Conservation (phyloP, 805 yeast genomes). For the Starmerella potacharoeniae region DNA sequence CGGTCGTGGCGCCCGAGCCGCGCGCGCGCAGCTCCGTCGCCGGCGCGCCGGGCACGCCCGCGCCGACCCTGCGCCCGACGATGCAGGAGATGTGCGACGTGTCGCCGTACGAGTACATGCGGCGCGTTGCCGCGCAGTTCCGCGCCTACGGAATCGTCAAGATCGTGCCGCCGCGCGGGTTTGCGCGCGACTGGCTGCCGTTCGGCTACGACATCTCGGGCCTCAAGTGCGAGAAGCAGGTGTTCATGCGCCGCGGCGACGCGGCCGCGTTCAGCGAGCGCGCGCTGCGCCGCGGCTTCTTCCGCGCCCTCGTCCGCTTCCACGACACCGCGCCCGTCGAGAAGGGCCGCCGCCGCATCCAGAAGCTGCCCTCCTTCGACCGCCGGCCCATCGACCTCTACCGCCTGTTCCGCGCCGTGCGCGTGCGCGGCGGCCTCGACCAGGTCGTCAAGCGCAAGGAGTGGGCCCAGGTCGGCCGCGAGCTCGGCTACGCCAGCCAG, state of each 20-base stretch:
- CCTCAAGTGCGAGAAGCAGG: conserved; percentile 7
- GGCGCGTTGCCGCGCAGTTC: background rate
- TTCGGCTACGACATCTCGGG: conserved; percentile 6
- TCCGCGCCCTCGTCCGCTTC: conserved; percentile 13
- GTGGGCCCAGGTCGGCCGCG: conserved; percentile 80
- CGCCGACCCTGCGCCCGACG: conserved; percentile 1
- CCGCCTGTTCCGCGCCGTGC: conserved; percentile 46
- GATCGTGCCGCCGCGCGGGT: background rate
- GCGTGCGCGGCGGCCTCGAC: conserved; percentile 53
- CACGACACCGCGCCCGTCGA: conserved; percentile 2
- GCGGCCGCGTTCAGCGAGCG: background rate
- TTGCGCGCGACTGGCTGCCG: background rate
- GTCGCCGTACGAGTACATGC: background rate
- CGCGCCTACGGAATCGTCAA: conserved; percentile 5
- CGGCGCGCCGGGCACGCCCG: background rate
- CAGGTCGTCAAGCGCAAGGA: conserved; percentile 51
- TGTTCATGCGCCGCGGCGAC: background rate
- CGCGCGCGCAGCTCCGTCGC: background rate
- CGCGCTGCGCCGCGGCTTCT: conserved; percentile 8
- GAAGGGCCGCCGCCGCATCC: background rate
- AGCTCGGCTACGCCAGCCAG: conserved; percentile 61
- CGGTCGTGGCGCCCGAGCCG: background rate
- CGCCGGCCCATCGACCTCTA: conserved; percentile 55
- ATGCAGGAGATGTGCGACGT: background rate
- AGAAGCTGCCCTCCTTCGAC: conserved; percentile 48